These are phyloP conservation scores for Spencermartinsiella ligniputridi DNA, from an alignment of 1,139 yeast genomes.

Conservation along the genomic window DNA sequence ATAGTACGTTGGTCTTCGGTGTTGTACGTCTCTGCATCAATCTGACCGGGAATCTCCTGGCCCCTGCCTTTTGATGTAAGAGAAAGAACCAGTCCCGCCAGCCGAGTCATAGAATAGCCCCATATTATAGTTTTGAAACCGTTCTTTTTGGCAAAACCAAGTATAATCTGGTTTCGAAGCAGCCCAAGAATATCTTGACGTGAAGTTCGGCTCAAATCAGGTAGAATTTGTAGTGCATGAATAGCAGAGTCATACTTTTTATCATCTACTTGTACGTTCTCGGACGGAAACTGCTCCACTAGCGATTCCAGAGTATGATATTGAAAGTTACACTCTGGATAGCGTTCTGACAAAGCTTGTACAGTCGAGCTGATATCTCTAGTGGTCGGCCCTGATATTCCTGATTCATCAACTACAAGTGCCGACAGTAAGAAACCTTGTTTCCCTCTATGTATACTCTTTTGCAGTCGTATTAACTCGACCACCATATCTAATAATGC, in stretches of 20 bases:
- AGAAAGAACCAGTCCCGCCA: constrained; percentile 76
- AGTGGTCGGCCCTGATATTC: constrained; percentile 16
- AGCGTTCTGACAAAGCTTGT: constrained; percentile 23
- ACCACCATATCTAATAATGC: constrained; percentile 64
- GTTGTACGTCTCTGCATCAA: constrained; percentile 4
- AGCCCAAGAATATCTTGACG: constrained; percentile 54
- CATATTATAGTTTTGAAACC: constrained; percentile 53
- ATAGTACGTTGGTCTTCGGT: constrained; percentile 29
- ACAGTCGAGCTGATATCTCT: constrained; percentile 11
- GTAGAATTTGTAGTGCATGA: constrained; percentile 11
- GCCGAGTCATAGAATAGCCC: constrained; percentile 77
- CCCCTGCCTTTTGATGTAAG: constrained; percentile 92
- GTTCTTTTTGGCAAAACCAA: constrained; percentile 44
- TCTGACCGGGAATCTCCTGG: constrained; percentile 47
- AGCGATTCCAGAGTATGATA: constrained; percentile 21
- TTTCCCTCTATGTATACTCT: constrained; percentile 52
- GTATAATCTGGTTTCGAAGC: constrained; percentile 47
- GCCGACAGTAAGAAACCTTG: constrained; percentile 64
- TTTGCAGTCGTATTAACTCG: constrained; percentile 59
- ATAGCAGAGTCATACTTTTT: background rate
- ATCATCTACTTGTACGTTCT: background rate
- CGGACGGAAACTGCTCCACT: constrained; percentile 3
- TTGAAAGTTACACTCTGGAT: constrained; percentile 23
- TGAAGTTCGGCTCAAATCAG: constrained; percentile 21
- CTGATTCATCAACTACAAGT: constrained; percentile 47